phyloP scores from a whole-genome alignment of 2,329 filamentous ascomycete species.

The Alternaria gaisen region DNA sequence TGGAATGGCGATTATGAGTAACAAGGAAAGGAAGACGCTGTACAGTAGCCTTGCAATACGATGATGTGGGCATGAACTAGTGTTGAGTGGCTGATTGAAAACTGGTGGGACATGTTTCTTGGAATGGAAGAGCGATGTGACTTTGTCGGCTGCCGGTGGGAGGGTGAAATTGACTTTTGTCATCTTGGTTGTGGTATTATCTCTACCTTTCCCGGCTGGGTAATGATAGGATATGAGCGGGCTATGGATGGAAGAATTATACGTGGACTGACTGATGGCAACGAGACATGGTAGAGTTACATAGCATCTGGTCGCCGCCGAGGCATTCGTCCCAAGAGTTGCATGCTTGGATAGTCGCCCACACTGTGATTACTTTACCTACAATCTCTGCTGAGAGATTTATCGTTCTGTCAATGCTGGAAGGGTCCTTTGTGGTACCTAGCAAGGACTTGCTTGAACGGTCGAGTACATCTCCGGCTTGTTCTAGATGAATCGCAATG shows the following conservation, averaged over 20 bases:
- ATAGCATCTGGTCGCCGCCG: constrained; percentile 23
- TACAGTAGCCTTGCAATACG: constrained; percentile 34
- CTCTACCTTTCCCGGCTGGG: not conserved
- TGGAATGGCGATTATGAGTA: constrained; percentile 30
- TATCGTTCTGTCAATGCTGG: constrained; percentile 41
- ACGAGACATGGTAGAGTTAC: constrained; percentile 26
- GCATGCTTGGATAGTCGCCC: constrained; percentile 31
- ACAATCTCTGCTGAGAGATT: constrained; percentile 14
- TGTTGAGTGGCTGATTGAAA: constrained; percentile 20
- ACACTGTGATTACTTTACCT: constrained; percentile 35
- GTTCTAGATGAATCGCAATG: constrained; percentile 29
- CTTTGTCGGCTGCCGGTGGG: constrained; percentile 20
- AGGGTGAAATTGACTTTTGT: constrained; percentile 19
- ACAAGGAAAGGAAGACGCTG: constrained; percentile 25
- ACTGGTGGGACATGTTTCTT: constrained; percentile 18
- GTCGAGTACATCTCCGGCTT: constrained; percentile 25
- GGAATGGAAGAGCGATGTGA: constrained; percentile 22
- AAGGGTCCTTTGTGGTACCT: constrained; percentile 23
- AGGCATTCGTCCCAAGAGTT: constrained; percentile 4
- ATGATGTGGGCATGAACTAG: constrained; percentile 25
- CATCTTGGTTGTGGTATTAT: constrained; percentile 13
- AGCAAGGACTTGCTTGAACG: constrained; percentile 34
- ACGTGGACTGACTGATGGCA: not conserved
- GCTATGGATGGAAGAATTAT: not conserved
- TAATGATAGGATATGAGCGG: not conserved